Percentiles rank a stretch among this genome's conserved stretches.
phyloP scores from a whole-genome alignment of 331 rosid genomes.

The Phaseolus coccineus region DNA sequence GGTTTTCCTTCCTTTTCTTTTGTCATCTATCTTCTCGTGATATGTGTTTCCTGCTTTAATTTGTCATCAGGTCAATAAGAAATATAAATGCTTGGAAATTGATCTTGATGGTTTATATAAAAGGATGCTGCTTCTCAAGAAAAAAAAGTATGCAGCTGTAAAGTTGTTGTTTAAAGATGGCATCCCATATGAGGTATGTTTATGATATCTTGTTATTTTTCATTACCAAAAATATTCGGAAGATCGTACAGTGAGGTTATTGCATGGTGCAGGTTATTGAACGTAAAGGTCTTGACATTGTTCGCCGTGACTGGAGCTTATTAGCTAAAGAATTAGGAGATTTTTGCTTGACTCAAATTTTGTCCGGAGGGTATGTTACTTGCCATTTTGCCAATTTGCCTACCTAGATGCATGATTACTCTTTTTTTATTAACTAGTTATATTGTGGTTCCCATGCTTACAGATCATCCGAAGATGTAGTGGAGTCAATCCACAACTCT shows the following conservation, averaged over 20 bases:
- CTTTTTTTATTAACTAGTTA: slow-evolving; percentile 32
- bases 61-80: slow-evolving; percentile 85
- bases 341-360: slow-evolving; percentile 87
- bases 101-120: slow-evolving; percentile 96
- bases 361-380: slow-evolving; percentile 88
- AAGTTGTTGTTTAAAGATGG: slow-evolving; percentile 81
- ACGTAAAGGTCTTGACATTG: slow-evolving; percentile 99
- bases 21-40: not conserved
- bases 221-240: slow-evolving; percentile 29
- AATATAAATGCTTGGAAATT: slow-evolving; percentile 88
- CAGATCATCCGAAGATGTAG: slow-evolving; percentile 95
- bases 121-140: slow-evolving; percentile 98
- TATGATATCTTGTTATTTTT: slow-evolving; percentile 24
- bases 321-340: slow-evolving; percentile 93
- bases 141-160: slow-evolving; percentile 95
- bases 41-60: slow-evolving; percentile 41
- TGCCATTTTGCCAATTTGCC: slow-evolving; percentile 24
- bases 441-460: slow-evolving; percentile 37
- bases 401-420: slow-evolving; percentile 40
- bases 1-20: slow-evolving; percentile 30
- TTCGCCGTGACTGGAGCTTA: slow-evolving; percentile 97
- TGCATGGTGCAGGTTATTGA: slow-evolving; percentile 74
- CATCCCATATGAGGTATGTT: slow-evolving; percentile 73
- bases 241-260: slow-evolving; percentile 32
- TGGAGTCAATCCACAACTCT: slow-evolving; percentile 89